Percentiles rank a stretch among this genome's conserved stretches.
These are phyloP conservation scores for Fusarium sp. DNA, from an alignment of 2,329 filamentous ascomycete genomes.

Conservation along the genomic window DNA sequence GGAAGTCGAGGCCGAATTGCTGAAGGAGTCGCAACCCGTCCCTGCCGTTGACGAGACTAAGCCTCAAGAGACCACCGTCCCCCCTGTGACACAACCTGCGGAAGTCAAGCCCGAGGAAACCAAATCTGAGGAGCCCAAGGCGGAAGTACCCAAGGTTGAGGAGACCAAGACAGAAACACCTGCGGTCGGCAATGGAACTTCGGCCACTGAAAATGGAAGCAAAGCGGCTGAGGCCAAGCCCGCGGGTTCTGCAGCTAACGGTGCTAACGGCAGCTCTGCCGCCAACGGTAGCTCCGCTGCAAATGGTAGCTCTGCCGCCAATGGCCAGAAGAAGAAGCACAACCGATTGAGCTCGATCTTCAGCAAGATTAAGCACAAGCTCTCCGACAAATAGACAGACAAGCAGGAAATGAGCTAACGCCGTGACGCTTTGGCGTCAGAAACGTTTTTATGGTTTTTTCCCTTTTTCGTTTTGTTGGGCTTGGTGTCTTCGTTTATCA, in stretches of 20 bases:
- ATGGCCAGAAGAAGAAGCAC: conserved; percentile 76
- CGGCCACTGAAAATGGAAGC: conserved; percentile 40
- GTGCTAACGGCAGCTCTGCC: conserved; percentile 36
- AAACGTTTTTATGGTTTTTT: conserved; percentile 42
- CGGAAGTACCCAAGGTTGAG: conserved; percentile 24
- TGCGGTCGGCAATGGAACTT: conserved; percentile 40
- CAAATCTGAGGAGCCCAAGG: conserved; percentile 33
- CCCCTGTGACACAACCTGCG: conserved; percentile 21
- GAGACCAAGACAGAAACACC: conserved; percentile 36
- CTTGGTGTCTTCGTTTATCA: conserved; percentile 57
- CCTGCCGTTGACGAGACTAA: conserved; percentile 73
- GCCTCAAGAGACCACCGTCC: conserved; percentile 57
- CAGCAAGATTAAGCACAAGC: conserved; percentile 68
- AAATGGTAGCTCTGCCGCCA: conserved; percentile 41
- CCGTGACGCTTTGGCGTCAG: conserved; percentile 45
- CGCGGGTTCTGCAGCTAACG: conserved; percentile 38
- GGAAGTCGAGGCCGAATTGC: conserved; percentile 80
- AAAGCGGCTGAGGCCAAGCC: conserved; percentile 47
- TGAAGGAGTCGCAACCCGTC: conserved; percentile 71
- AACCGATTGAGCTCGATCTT: conserved; percentile 76
- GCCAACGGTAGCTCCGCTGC: conserved; percentile 30
- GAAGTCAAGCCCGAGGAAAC: conserved; percentile 21
- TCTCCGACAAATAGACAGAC: conserved; percentile 53
- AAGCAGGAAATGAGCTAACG: conserved; percentile 44
- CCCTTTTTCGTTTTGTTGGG: conserved; percentile 50